Conservation (phyloP, 1,284 basidiomycete genomes). For the Phaffia rhodozyma region DNA sequence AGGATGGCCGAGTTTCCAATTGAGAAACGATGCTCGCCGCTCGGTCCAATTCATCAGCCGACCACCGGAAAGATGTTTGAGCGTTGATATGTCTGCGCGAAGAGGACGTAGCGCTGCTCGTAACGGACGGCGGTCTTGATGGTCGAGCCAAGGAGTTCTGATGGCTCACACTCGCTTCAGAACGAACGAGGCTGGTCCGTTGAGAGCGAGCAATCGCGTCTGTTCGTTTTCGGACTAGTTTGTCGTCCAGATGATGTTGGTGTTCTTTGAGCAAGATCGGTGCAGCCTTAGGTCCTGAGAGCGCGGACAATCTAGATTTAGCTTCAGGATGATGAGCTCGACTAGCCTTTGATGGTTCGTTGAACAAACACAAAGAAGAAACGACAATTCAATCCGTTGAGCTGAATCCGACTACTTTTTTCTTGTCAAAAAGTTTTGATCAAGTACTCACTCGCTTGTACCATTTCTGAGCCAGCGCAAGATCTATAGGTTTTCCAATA, state of each 20-base stretch:
- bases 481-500: slow-evolving; percentile 42
- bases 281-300: slow-evolving; percentile 48
- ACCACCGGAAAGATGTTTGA: slow-evolving; percentile 14
- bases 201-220: slow-evolving; percentile 63
- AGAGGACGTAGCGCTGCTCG: not conserved
- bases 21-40: not conserved
- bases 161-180: slow-evolving; percentile 24
- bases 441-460: slow-evolving; percentile 32
- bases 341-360: slow-evolving; percentile 45
- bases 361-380: slow-evolving; percentile 42
- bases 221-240: slow-evolving; percentile 69
- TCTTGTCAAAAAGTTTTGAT: not conserved
- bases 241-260: slow-evolving; percentile 60
- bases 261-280: slow-evolving; percentile 66
- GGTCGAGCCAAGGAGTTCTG: slow-evolving; percentile 33
- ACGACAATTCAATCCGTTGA: not conserved
- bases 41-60: slow-evolving; percentile 15
- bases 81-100: slow-evolving; percentile 1
- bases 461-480: slow-evolving; percentile 56
- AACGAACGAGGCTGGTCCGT: slow-evolving; percentile 22
- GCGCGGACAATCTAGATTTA: slow-evolving; percentile 53
- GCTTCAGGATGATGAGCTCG: slow-evolving; percentile 57
- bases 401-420: not conserved
- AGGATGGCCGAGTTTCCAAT: no score
- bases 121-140: slow-evolving; percentile 22